Evolutionary conservation across 1,139 yeast species (phyloP).

Genomic region (Candida dubliniensis): DNA sequence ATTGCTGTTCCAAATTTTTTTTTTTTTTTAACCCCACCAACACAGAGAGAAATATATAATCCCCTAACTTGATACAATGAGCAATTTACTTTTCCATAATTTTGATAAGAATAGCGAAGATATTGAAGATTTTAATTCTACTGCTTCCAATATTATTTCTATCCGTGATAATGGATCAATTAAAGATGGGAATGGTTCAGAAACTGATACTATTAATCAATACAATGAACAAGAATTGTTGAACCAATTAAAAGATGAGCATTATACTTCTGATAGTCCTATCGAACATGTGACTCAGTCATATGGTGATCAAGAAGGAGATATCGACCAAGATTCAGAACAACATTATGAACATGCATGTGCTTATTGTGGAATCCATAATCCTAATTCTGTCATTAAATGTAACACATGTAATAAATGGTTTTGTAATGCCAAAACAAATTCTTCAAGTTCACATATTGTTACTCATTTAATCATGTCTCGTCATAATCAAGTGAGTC

Average conservation of each 20-base stretch:
- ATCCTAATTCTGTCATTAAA: conserved; percentile 66
- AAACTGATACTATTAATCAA: conserved; percentile 8
- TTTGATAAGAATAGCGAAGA: conserved; percentile 13
- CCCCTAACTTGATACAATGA: conserved; percentile 16
- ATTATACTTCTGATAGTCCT: not conserved
- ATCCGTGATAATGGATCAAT: not conserved
- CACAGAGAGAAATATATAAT: no score
- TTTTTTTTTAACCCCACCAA: not conserved
- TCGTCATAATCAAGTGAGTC: conserved; percentile 69
- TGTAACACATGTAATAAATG: conserved; percentile 80
- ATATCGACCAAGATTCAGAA: conserved; percentile 6
- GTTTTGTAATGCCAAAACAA: conserved; percentile 84
- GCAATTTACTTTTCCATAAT: conserved; percentile 26
- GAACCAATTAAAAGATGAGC: conserved; percentile 1
- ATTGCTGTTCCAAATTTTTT: no score
- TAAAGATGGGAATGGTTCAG: conserved; percentile 6
- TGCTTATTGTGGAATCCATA: conserved; percentile 76
- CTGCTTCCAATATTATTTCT: conserved; percentile 5
- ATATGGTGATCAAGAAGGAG: not conserved
- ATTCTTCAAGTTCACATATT: conserved; percentile 72
- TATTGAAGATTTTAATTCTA: conserved; percentile 10
- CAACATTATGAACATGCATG: conserved; percentile 43
- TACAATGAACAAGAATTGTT: conserved; percentile 4
- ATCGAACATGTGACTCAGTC: not conserved
- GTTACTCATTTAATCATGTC: conserved; percentile 83